These are phyloP conservation scores for Paracoccidioides lutzii DNA, from an alignment of 2,329 filamentous ascomycete species.

Conservation along the genomic window DNA sequence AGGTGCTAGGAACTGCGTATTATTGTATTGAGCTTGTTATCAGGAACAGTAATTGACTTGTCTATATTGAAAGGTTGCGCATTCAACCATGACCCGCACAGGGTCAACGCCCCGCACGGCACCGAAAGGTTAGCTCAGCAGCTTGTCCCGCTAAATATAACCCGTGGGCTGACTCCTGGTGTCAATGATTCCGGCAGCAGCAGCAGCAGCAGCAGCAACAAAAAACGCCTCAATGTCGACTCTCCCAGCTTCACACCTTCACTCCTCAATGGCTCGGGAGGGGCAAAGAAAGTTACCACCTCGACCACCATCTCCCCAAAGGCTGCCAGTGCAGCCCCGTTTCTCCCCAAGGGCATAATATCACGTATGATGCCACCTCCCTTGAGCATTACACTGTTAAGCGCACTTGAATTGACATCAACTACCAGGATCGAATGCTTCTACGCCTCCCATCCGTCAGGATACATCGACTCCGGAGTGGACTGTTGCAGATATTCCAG, in stretches of 20 bases:
- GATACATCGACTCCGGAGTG: constrained; percentile 32
- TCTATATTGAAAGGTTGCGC: constrained; percentile 47
- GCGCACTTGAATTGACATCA: constrained; percentile 4
- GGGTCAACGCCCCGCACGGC: constrained; percentile 35
- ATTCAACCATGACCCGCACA: constrained; percentile 74
- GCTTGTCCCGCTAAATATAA: not conserved
- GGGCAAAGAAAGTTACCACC: constrained; percentile 48
- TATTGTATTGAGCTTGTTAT: not conserved
- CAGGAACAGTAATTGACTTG: constrained; percentile 6
- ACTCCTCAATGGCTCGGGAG: constrained; percentile 26
- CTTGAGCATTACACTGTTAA: constrained; percentile 2
- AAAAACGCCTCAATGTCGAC: constrained; percentile 83
- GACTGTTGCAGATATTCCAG: constrained; percentile 33
- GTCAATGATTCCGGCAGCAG: not conserved
- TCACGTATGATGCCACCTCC: constrained; percentile 19
- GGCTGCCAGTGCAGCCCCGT: constrained; percentile 67
- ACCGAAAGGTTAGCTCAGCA: constrained; percentile 27
- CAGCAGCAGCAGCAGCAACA: constrained; percentile 14
- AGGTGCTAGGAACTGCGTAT: constrained; percentile 33
- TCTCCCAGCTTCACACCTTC: constrained; percentile 87
- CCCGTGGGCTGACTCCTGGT: not conserved
- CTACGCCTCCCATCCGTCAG: constrained; percentile 28
- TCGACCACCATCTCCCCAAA: constrained; percentile 68
- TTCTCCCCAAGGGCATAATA: constrained; percentile 28
- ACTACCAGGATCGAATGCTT: constrained; percentile 27